Evolutionary conservation across 495 filamentous ascomycete genomes (phyloP), one percentile per base, ranked within the genome.

Genomic region (Daldinia grandis): DNA sequence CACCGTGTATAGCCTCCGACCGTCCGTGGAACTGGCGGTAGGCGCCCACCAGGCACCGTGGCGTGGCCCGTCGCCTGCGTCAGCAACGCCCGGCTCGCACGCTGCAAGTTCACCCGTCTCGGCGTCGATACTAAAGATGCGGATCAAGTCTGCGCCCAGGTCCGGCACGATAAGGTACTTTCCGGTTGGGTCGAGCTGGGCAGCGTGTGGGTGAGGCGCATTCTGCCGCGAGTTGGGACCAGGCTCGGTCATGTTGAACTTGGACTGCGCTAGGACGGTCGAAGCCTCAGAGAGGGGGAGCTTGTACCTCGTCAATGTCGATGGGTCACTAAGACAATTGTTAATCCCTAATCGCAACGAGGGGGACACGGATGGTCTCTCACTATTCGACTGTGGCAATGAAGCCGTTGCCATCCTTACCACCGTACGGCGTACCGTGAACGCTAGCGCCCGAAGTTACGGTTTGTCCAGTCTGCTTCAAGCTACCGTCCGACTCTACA

Each of bases 111-210:
- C 66, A 25, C 81, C 81, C 6, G 76, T 84, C 21, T 50, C 31
- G 10, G 77, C 73, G 64, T 89, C 79, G 69, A 82, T 89, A 84
- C 54, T 78, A 74, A 84, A 89, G 55, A 93, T 79, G 68, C 87
- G 88, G 61, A 93, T 67, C 5, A 90, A 69, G 70, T 94, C 92
- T 1, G 89, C 85, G 61, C 92, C 92, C 1, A 93, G 83, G 71
- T 94, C 92, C 0, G 92, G 90, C 10, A 88, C 82, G 0, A 94
- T 72, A 40, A 92, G 66, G 76, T 87, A 93, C 38, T 82, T 76
- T 2, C 84, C 87, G 0, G 89, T 89, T 1, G 91, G 91, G 71
- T 94, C 92, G 5, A 92, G 76, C 70, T 90, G 77, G 15, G 85
- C 84, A 51, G 90, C 81, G 75, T 94, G 92, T 2, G 90, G 91